These are phyloP conservation scores for Apostasia shenzhenica DNA, from an alignment of 106 monocot genomes.

Conservation along the genomic window DNA sequence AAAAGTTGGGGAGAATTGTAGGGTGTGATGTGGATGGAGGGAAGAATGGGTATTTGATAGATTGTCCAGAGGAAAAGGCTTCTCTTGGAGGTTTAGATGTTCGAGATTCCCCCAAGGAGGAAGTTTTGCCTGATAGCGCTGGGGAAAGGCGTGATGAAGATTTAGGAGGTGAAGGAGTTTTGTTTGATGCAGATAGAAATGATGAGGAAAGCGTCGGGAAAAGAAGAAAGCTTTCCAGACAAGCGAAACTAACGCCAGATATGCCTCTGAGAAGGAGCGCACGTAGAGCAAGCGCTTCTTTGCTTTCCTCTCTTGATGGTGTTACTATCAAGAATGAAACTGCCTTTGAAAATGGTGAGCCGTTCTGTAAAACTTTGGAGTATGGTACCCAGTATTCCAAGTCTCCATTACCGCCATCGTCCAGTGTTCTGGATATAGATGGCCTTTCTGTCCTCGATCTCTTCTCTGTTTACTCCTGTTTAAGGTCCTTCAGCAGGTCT, in stretches of 20 bases:
- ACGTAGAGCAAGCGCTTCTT: constrained; percentile 29
- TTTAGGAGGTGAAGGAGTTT: constrained; percentile 3
- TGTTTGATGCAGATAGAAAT: neutral
- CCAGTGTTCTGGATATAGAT: constrained; percentile 51
- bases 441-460: constrained; percentile 67
- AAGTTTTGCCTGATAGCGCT: neutral
- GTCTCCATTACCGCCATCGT: constrained; percentile 66
- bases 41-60: neutral
- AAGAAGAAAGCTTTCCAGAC: constrained; percentile 24
- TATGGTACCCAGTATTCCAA: constrained; percentile 12
- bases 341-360: neutral
- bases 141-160: neutral
- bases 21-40: neutral
- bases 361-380: neutral
- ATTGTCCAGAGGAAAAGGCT: neutral
- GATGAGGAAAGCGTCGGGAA: constrained; percentile 22
- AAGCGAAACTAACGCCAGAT: constrained; percentile 3
- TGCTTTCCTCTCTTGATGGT: constrained; percentile 4
- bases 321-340: neutral
- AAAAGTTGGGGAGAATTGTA: constrained; percentile 6
- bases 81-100: neutral
- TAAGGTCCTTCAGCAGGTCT: constrained; percentile 75
- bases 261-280: constrained; percentile 70
- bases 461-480: constrained; percentile 77
- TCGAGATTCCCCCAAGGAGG: neutral